Base-by-base conservation (phyloP, 2,329 filamentous ascomycete genomes). In the Metarhizium sp. region DNA sequence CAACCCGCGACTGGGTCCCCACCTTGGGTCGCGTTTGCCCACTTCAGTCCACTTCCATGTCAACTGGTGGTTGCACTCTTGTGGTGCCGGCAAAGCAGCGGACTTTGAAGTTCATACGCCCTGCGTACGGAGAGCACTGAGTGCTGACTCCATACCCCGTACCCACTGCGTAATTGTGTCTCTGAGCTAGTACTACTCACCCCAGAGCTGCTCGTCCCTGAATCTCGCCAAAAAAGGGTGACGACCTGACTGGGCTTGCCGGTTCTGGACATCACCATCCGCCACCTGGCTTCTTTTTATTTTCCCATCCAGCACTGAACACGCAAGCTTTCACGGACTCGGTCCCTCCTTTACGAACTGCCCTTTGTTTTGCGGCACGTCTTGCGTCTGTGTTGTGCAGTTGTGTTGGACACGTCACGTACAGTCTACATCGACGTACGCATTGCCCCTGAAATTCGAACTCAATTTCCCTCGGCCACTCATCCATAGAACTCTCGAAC, bases 171-270 rank as follows among this genome's bases (percentile, higher is more conserved):
- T 16, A 16, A n/a, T 40, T 40, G 11, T 40, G 8, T 40, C 8
- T 40, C 14, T 40, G 38, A 13, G 38, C 38, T 40, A n/a, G n/a
- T n/a, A 16, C 10, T 40, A 16, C 38, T 11, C 32, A 34, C 32
- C 10, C 7, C 32, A 7, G 32, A 7, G 7, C 32, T 34, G 32
- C 10, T 13, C 18, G 54, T 55, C 8, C 54, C 50, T 49, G 54
- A 48, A 49, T 52, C 50, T 52, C 45, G 45, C 45, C 50, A 50
- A 36, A 40, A 40, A 45, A 55, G 54, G 45, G 50, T 50, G n/a
- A 36, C 40, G 50, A 50, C 36, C 45, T 13, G 36, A 11, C 45
- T 34, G 25, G 25, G 25, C 25, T 25, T 25, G 25, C 25, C 25
- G 3, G 25, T 25, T 49, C 25, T 52, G 3, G 20, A 49, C 54